Percentiles rank a stretch among this genome's conserved stretches.
These are phyloP conservation scores for Venturia carpophila DNA, from an alignment of 2,329 filamentous ascomycete species.

Conservation along the genomic window DNA sequence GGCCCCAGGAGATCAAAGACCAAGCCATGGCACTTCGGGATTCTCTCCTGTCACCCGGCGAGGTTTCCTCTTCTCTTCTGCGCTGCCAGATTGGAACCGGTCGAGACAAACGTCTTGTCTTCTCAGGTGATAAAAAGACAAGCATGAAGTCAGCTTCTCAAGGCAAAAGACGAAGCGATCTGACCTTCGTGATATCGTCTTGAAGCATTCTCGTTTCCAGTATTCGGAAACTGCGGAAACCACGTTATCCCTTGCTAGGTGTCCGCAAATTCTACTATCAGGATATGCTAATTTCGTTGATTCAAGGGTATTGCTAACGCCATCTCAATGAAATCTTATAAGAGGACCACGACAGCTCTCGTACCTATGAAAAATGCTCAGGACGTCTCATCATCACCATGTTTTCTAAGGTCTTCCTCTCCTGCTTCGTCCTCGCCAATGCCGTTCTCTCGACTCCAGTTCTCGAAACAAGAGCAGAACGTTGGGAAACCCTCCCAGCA, in stretches of 20 bases:
- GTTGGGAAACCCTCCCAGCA: conserved; percentile 29
- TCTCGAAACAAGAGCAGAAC: background rate
- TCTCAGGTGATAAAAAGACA: background rate
- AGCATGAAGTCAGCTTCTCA: background rate
- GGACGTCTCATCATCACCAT: conserved; percentile 2
- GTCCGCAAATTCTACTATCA: background rate
- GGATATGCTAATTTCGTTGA: background rate
- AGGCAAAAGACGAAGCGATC: background rate
- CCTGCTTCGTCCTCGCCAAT: background rate
- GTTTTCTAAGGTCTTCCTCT: background rate
- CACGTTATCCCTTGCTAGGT: background rate
- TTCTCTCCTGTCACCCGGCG: background rate
- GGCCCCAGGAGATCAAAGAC: background rate
- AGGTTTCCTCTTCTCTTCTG: background rate
- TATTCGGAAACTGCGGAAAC: background rate
- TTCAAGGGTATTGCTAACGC: background rate
- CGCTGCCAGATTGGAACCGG: background rate
- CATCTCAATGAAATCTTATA: background rate
- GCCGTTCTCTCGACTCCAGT: background rate
- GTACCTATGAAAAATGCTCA: too few relatives aligned
- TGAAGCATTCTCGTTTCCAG: background rate
- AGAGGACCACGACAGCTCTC: background rate
- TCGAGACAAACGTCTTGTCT: background rate
- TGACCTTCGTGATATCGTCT: background rate
- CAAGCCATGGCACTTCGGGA: background rate